phyloP scores from a whole-genome alignment of 805 yeast genomes.

The Saturnispora quitensis region DNA sequence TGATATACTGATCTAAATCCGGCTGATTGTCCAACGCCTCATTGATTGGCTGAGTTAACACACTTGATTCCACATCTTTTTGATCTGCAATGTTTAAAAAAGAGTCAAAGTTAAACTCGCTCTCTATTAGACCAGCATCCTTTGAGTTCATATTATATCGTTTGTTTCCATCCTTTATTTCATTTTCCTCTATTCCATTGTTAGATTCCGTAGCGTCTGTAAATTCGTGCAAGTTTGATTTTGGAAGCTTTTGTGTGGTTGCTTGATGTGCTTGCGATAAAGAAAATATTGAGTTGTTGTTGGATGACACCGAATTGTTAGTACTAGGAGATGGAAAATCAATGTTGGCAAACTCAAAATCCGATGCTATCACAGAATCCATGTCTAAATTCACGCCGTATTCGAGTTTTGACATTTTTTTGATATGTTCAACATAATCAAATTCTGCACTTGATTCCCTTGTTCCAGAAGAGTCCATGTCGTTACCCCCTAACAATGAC shows the following conservation, averaged over 20 bases:
- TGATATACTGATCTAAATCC: slow-evolving; percentile 5
- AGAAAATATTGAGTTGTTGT: slow-evolving; percentile 17
- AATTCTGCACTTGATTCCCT: slow-evolving; percentile 12
- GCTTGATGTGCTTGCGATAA: background rate
- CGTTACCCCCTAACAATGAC: background rate
- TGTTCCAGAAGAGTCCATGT: background rate
- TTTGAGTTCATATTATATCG: background rate
- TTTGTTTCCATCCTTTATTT: background rate
- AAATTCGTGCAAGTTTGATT: background rate
- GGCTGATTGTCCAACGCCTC: slow-evolving; percentile 3
- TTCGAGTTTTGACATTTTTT: slow-evolving; percentile 29
- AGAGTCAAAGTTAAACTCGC: slow-evolving; percentile 26
- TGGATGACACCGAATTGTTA: slow-evolving; percentile 21
- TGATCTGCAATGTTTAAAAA: slow-evolving; percentile 26
- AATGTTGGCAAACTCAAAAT: slow-evolving; percentile 3
- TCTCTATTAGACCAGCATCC: background rate
- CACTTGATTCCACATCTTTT: background rate
- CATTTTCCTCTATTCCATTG: background rate
- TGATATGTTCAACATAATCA: slow-evolving; percentile 31
- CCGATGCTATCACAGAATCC: slow-evolving; percentile 2
- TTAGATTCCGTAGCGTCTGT: background rate
- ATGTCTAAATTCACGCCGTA: slow-evolving; percentile 23
- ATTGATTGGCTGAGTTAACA: background rate
- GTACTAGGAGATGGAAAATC: slow-evolving; percentile 20
- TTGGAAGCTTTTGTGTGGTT: background rate